Evolutionary conservation across 352 stramenopile species (phyloP), one percentile per base, ranked within the genome.

Genomic region (Phytophthora tentaculata): DNA sequence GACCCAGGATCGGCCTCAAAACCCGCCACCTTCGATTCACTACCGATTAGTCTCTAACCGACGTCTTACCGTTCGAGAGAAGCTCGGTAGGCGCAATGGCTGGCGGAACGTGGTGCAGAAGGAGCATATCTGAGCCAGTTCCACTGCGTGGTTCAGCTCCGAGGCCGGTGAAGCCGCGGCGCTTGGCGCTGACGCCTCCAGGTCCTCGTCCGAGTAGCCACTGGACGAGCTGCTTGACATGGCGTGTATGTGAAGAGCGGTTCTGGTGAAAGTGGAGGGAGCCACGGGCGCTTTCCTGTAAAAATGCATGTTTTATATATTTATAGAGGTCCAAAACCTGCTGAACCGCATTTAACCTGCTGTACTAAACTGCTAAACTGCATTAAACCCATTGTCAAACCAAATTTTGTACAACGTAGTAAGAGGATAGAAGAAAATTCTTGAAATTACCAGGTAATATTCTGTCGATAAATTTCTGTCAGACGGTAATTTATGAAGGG

Each of bases 71-170:
- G 83, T 89, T 64, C 88, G 81, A 45, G 84, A 85, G 67, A 95
- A 91, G 58, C 49, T 59, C 28, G 84, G 79, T 22, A 95, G 79
- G 57, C 88, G 89, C 61, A 95, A 67, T 28, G 84, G 83, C 72
- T 65, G 56, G 56, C 83, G 84, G 69, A 95, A 95, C 14, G 83
- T 83, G 56, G 70, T 37, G 57, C 85, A 92, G 81, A 95, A 95
- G 61, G 89, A 78, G 60, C 78, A 88, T 51, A 89, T 76, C 73
- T 93, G 85, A 44, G 88, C 85, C 51, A 95, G 68, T 61, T 90
- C 84, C 17, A 81, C 69, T 28, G 67, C 65, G 29, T 73, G 64
- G 22, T 64, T 22, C 56, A 92, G 73, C 56, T 74, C 56, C 2
- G 67, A 51, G 47, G 71, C 66, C 28, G 64, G 56, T 50, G 56